Base-by-base conservation (phyloP, 495 filamentous ascomycete species). In the Tuber umbilicatum region DNA sequence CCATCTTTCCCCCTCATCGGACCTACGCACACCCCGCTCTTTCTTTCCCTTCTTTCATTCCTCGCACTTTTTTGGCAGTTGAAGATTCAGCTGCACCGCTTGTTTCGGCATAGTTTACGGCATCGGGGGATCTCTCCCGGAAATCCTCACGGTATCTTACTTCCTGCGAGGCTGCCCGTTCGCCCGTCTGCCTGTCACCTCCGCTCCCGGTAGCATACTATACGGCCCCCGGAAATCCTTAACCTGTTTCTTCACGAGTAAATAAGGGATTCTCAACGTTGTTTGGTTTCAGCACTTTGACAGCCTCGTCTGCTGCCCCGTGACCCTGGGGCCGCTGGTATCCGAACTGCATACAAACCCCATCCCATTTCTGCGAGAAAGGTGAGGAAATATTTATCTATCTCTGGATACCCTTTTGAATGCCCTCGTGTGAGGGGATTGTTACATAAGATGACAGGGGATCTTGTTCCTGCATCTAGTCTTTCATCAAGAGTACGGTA, bases 11-110 rank as follows among this genome's bases (percentile, higher is more conserved):
- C 50, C 70, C 40, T 60, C 40, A 35, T 42, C 74, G 27, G 70
- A 78, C 74, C 72, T 50, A 35, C 31, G 10, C 42, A 6, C 27
- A 9, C 70, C 71, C 43, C 71, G 70, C 76, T 41, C 31, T 70
- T 70, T 67, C 60, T 69, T 70, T 67, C 60, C 50, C 19, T 27
- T 31, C 50, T 64, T 69, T n/a, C 27, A 64, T 70, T 40, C 68
- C 47, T 45, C 64, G 6, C 55, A n/a, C 75, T 35, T 70, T 71
- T 40, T 68, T 37, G 14, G 27, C 27, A 35, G 27, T 16, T 35
- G 16, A n/a, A 27, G 23, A 17, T n/a, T 55, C 14, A 16, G 55
- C 5, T 5, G 27, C 17, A 19, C 55, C 55, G 14, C 27, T 64
- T 64, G 55, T 64, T 35, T 35, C 4, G 55, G 31, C 27, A 5